phyloP scores from a whole-genome alignment of 148 eudicot species.

The Mesembryanthemum crystallinum region DNA sequence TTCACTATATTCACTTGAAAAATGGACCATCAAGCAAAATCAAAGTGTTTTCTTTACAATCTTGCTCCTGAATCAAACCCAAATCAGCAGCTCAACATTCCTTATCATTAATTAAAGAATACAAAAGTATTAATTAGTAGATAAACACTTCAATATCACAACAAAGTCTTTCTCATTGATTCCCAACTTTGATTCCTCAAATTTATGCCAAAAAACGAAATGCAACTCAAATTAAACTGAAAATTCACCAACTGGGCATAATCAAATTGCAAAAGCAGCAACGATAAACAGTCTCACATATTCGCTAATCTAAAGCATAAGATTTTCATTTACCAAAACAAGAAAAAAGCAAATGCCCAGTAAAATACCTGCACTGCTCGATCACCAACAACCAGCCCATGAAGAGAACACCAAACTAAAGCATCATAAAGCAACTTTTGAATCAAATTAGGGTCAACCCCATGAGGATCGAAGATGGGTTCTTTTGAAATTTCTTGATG shows the following conservation, averaged over 20 bases:
- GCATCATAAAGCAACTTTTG: slow-evolving; percentile 66
- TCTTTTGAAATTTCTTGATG: slow-evolving; percentile 23
- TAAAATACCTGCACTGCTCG: slow-evolving; percentile 53
- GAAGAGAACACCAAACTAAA: slow-evolving; percentile 79
- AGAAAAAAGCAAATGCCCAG: not conserved
- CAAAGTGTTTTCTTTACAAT: not conserved
- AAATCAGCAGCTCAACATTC: not conserved
- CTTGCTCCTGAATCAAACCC: not conserved
- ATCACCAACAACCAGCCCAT: slow-evolving; percentile 88
- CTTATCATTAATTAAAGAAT: too few relatives aligned
- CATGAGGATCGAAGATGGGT: slow-evolving; percentile 51
- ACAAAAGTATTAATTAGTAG: too few relatives aligned
- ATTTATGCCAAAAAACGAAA: not conserved
- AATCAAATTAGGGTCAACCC: slow-evolving; percentile 48
- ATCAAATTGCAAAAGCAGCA: not conserved
- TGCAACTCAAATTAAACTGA: not conserved
- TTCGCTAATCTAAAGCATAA: not conserved
- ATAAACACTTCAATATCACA: too few relatives aligned
- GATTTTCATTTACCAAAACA: not conserved
- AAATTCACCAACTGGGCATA: slow-evolving; percentile 1
- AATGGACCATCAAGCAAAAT: not conserved
- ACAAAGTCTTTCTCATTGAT: too few relatives aligned
- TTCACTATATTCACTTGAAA: not conserved
- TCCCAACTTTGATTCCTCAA: too few relatives aligned
- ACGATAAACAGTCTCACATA: not conserved